Base-by-base conservation (phyloP, 192 early-diverging fungal species). In the Paraglomus occultum region DNA sequence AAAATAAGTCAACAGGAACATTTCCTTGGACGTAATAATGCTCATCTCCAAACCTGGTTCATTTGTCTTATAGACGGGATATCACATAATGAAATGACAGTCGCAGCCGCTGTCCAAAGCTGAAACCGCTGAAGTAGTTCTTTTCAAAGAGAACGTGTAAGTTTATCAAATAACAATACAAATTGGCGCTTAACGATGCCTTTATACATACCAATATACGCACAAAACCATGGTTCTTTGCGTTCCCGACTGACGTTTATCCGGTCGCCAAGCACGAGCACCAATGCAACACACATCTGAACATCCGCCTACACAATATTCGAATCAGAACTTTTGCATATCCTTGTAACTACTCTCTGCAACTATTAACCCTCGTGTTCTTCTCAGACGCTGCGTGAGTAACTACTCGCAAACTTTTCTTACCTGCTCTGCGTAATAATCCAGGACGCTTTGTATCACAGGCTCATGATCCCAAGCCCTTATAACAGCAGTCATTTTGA, bases 241-340 rank as follows among this genome's bases (percentile, higher is more conserved):
- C 76, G 73, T n/a, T 84, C 77, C 59, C 80, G 60, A 39, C 70
- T 72, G 8, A 88, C 68, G 9, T 73, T 42, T 6, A 87, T 42
- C 23, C 63, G 67, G 20, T 84, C 74, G 45, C 76, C 69, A 4
- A 92, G 77, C 6, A 88, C 85, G 14, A 87, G 64, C 18, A 87
- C 64, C 4, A 92, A 79, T 7, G 88, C 85, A 5, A 89, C 88
- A 76, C 88, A 91, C 88, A 91, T 93, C 64, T 92, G 91, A 1
- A 91, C 87, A 64, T 93, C 89, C 10, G 86, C 89, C 74, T 76
- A 50, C 42, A 45, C 40, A 46, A 47, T 44, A 55, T 57, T 38
- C 31, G 72, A 45, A 42, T 31, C 3, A 31, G 31, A 31, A 9
- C 12, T n/a, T 54, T 60, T 38, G 58, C 31, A 31, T 31, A 31